Evolutionary conservation across 164 flowering plant genomes (phyloP), one percentile per base, ranked within the genome.

Genomic region (Protea cynaroides): DNA sequence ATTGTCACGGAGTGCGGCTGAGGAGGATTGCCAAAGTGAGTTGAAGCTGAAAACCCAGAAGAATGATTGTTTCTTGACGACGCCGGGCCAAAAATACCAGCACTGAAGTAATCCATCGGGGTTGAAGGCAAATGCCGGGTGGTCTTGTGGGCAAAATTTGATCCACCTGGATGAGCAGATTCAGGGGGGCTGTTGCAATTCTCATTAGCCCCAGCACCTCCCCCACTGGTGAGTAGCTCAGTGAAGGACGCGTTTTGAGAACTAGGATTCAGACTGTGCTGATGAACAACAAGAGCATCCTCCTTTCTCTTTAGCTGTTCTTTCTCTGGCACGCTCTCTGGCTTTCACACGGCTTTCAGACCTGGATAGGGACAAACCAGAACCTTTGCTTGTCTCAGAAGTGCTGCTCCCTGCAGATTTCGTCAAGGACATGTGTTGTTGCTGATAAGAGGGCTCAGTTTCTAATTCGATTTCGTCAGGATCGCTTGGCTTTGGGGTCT

Each of bases 351-450:
- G 79, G 23, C 59, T 73, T 52, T 90, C 91, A 0, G 91, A 72
- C 61, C 89, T 68, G 1, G 94, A 81, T 0, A 89, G 82, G 0
- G 98, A 87, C 40, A 89, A 65, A 8, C 81, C 90, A 0, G 96
- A 86, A 13, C 92, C 90, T 43, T 88, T 93, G 75, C 96, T 90
- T 1, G 92, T 89, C 76, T 90, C 98, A 0, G 98, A 91, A 36
- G 79, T 87, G 68, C 94, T 92, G 56, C 94, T 89, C 23, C 90
- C 80, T 66, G 88, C 86, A 3, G 92, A 86, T 69, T 80, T 83
- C 36, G 86, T 72, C 64, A 83, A 24, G 1, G 85, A 79, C 13
- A 68, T 34, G 10, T 75, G 78, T 58, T 70, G 82, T 64, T 78
- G 87, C 40, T 63, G 78, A 43, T 61, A 55, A 52, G 68, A 70